Evolutionary conservation across 1,139 yeast genomes (phyloP), one percentile per base, ranked within the genome.

Genomic region (Candida sp.): DNA sequence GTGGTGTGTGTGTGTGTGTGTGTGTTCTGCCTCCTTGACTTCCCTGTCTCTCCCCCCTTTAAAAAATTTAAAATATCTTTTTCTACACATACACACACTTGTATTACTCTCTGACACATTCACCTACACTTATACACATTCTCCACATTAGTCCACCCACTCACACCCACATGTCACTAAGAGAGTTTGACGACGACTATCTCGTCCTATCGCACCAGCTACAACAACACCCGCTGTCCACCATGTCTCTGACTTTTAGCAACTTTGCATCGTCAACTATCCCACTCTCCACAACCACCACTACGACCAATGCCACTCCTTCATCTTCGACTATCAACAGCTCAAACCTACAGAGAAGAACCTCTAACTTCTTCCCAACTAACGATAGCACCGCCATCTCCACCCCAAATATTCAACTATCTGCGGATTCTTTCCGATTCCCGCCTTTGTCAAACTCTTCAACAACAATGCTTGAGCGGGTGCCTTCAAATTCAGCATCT

Each of bases 341-440:
- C n/a, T 12, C 46, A 12, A 27, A 35, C 17, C 34, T 11, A 35
- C 42, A 41, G 39, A 43, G 55, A 46, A 30, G 54, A 25, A 50
- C 52, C 3, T 50, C 54, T 7, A 50, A 50, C 35, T 53, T 53
- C 34, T 51, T 51, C 32, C 55, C 55, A 7, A 33, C 50, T 25
- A 23, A 38, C 30, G 41, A 28, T 26, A 41, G 12, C 25, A 42
- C 28, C 17, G 7, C 38, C 4, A 8, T 43, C 34, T 38, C 49
- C n/a, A 43, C 49, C 7, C 49, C 49, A 17, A 38, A n/a, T 30
- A 28, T 44, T 17, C 38, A 35, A 12, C 5, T 37, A 22, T 37
- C 50, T 7, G 26, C 41, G 5, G 48, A 45, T 40, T 11, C 47
- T 17, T 48, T 40, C 22, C 32, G 17, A 5, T 48, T 42, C 26